A percentile compares a stretch with the other conserved stretches of the same genome.
These are phyloP conservation scores for Talaromyces piceae DNA, from an alignment of 2,329 filamentous ascomycete genomes.

Conservation along the genomic window DNA sequence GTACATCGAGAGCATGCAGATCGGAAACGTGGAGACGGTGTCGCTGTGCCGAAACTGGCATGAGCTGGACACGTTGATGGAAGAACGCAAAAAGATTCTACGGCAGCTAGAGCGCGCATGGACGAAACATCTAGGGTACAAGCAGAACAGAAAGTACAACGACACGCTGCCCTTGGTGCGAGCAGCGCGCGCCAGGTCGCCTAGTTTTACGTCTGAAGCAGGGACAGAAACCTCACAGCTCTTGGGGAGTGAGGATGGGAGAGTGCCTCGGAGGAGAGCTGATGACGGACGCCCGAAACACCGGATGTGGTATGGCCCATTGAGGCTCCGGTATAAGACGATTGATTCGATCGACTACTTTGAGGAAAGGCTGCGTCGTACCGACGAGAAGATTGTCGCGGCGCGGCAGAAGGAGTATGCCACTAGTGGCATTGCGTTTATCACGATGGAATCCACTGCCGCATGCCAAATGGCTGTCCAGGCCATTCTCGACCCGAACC, in stretches of 20 bases:
- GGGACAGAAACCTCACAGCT: slow-evolving; percentile 57
- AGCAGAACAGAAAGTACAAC: slow-evolving; percentile 40
- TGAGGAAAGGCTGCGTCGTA: slow-evolving; percentile 69
- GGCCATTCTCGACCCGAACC: slow-evolving; percentile 83
- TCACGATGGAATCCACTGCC: slow-evolving; percentile 94
- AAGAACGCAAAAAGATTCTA: slow-evolving; percentile 57
- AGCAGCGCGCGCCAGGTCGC: slow-evolving; percentile 34
- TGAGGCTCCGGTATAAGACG: slow-evolving; percentile 62
- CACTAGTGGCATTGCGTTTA: slow-evolving; percentile 79
- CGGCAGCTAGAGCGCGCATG: slow-evolving; percentile 74
- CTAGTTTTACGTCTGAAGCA: slow-evolving; percentile 26
- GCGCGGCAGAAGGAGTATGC: slow-evolving; percentile 69
- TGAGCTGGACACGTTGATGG: slow-evolving; percentile 67
- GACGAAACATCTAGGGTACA: slow-evolving; percentile 64
- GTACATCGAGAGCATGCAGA: slow-evolving; percentile 77
- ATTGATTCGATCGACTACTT: slow-evolving; percentile 94
- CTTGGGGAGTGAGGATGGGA: slow-evolving; percentile 35
- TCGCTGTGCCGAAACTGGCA: slow-evolving; percentile 83
- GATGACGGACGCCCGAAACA: slow-evolving; percentile 54
- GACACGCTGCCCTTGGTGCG: slow-evolving; percentile 43
- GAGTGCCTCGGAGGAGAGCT: slow-evolving; percentile 39
- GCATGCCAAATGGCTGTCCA: slow-evolving; percentile 93
- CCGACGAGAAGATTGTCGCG: slow-evolving; percentile 66
- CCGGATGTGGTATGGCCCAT: slow-evolving; percentile 69
- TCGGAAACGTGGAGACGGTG: slow-evolving; percentile 84